These are phyloP conservation scores for Myriosclerotinia curreyana DNA, from an alignment of 2,329 filamentous ascomycete species.

Conservation along the genomic window DNA sequence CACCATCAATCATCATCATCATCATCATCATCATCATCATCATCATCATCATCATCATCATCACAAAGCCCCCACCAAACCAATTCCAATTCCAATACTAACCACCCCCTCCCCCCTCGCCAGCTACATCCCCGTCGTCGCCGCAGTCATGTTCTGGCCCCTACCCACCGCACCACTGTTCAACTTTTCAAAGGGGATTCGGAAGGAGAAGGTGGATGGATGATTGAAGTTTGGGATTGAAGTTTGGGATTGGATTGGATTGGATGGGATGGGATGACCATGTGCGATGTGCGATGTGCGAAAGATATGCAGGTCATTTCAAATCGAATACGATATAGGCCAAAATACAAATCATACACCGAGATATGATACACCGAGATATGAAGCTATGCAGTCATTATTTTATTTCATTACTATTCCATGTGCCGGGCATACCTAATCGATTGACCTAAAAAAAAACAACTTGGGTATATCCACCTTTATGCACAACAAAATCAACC, in stretches of 20 bases:
- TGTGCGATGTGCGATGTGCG: background rate
- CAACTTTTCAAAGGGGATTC: conserved; percentile 13
- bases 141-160: conserved; percentile 13
- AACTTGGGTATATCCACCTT: conserved; percentile 20
- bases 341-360: background rate
- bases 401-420: conserved; percentile 11
- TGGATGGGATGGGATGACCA: no score
- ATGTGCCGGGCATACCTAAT: background rate
- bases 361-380: background rate
- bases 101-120: background rate
- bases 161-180: conserved; percentile 1
- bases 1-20: no score
- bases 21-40: no score
- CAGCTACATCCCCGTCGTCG: conserved; percentile 13
- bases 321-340: background rate
- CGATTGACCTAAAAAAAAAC: background rate
- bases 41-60: no score
- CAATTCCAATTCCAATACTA: no score
- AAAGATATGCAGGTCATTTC: background rate
- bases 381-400: background rate
- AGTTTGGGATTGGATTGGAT: background rate
- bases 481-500: conserved; percentile 3
- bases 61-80: no score
- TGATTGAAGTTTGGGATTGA: background rate
- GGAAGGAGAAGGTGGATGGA: background rate